Evolutionary conservation across 805 yeast species (phyloP).

Genomic region (Torulaspora delbrueckii): DNA sequence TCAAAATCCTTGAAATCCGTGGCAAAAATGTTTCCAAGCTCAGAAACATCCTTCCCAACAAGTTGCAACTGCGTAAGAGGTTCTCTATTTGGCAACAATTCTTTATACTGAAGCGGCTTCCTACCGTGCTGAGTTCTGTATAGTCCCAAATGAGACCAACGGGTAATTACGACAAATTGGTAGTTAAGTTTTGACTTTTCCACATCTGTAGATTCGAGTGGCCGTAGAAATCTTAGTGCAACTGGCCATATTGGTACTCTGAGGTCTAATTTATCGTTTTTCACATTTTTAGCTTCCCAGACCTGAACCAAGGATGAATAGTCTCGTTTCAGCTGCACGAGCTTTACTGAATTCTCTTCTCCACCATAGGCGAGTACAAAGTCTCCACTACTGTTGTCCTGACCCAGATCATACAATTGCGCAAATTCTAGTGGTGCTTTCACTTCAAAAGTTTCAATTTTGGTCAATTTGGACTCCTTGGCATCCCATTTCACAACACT

Average conservation of each 20-base stretch:
- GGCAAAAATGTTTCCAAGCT: constrained; percentile 22
- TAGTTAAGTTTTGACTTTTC: constrained; percentile 31
- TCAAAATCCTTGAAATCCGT: constrained; percentile 32
- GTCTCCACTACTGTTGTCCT: constrained; percentile 34
- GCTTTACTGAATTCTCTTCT: constrained; percentile 52
- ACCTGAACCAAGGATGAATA: constrained; percentile 35
- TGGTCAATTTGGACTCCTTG: constrained; percentile 14
- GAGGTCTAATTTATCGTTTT: constrained; percentile 69
- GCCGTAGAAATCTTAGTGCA: constrained; percentile 42
- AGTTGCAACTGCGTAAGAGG: constrained; percentile 24
- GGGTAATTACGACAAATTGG: constrained; percentile 60
- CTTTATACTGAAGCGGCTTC: constrained; percentile 50
- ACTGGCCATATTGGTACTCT: constrained; percentile 78
- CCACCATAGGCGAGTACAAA: constrained; percentile 76
- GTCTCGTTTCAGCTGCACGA: constrained; percentile 23
- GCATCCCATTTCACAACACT: constrained; percentile 27
- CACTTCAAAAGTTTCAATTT: constrained; percentile 28
- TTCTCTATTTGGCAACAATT: constrained; percentile 29
- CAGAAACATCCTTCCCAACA: constrained; percentile 12
- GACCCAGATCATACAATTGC: constrained; percentile 43
- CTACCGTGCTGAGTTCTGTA: constrained; percentile 67
- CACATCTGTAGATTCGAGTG: constrained; percentile 34
- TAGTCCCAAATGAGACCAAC: constrained; percentile 50
- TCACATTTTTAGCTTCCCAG: constrained; percentile 79
- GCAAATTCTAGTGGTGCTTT: constrained; percentile 44